Base-by-base conservation (phyloP, 345 rosid species). In the Populus nigra region DNA sequence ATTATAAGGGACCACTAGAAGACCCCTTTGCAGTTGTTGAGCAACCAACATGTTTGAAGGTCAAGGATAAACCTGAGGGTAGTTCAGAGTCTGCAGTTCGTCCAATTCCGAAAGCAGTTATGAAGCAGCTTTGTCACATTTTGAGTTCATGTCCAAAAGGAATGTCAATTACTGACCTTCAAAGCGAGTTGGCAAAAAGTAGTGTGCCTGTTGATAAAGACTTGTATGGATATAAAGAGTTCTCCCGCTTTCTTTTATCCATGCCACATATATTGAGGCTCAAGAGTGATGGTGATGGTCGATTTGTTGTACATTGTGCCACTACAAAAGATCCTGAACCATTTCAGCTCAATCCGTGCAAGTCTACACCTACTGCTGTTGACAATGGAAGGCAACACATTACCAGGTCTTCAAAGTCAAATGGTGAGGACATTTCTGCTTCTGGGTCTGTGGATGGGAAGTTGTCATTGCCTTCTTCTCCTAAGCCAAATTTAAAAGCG, bases 201-300 rank as follows among this genome's bases (percentile, higher is more conserved):
- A 79, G 80, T 55, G 73, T 88, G 61, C 27, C 2, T 53, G 35
- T 95, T 11, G 92, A 84, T 83, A 88, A 70, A 84, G 86, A 88
- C 62, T 90, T 86, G 0, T 93, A 86, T 55, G 99, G 98, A 22
- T 69, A 88, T 81, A 87, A 77, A 85, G 90, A 69, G 66, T 91
- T 95, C 73, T 77, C 86, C 9, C 84, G 81, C 41, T 89, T 95
- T 85, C 87, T 95, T 80, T 76, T 85, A 27, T 83, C 98, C 38
- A 84, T 95, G 97, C 92, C 86, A 45, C 80, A 87, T 49, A 83
- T 89, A 77, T 77, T 91, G 78, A 75, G 82, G 85, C 86, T 93
- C 76, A 74, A 81, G 13, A n/a, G 43, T 31, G 71, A 9, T 50
- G 74, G 76, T 55, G 86, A 83, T 84, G 98, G 94, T 65, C 69